These are phyloP conservation scores for Aureobasidium sp. DNA, from an alignment of 2,329 filamentous ascomycete genomes.

Conservation along the genomic window DNA sequence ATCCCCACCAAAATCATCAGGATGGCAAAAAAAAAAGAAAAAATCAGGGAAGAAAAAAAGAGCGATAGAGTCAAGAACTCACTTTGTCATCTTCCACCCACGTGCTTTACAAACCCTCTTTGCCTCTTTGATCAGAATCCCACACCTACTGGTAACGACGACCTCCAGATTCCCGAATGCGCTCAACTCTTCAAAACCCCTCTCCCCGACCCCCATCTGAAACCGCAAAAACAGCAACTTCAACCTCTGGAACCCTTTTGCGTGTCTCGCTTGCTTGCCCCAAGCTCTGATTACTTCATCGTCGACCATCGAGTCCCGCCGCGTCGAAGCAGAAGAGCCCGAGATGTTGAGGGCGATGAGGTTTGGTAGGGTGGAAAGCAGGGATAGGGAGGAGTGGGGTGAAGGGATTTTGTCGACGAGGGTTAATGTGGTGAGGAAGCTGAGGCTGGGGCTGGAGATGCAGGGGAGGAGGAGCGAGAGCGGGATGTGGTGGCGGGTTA, in stretches of 20 bases:
- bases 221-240: not conserved
- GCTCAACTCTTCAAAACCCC: not conserved
- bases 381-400: not conserved
- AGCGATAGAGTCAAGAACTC: not conserved
- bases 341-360: not conserved
- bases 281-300: not conserved
- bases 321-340: not conserved
- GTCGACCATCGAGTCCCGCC: not conserved
- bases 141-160: not conserved
- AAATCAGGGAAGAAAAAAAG: no score
- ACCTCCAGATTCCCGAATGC: not conserved
- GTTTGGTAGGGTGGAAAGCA: not conserved
- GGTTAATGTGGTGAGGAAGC: not conserved
- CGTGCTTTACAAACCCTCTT: not conserved
- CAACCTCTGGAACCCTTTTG: not conserved
- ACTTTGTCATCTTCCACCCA: conserved; percentile 4
- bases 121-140: not conserved
- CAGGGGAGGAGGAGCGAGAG: not conserved
- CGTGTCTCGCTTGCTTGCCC: not conserved
- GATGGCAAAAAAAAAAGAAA: no score
- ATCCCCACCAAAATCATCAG: no score
- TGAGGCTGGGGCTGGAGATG: not conserved
- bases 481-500: not conserved
- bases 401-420: not conserved
- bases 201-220: not conserved